phyloP scores from a whole-genome alignment of 306 rosid genomes.

The Prinsepia uniflora region DNA sequence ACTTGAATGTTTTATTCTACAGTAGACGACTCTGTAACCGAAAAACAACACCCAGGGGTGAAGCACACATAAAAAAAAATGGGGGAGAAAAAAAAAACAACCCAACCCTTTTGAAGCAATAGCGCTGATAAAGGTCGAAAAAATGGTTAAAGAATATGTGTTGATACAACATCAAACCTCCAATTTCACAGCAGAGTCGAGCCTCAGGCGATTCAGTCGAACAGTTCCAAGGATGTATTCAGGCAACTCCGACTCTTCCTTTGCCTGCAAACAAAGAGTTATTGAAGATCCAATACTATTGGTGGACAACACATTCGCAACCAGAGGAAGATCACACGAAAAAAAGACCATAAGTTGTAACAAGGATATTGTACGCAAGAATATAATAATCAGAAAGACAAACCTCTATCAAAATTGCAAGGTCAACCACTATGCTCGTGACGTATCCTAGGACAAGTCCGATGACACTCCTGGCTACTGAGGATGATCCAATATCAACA shows the following conservation, averaged over 20 bases:
- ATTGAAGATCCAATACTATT: neutral
- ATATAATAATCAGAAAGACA: constrained; percentile 18
- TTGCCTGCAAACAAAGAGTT: constrained; percentile 48
- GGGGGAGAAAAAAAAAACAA: neutral
- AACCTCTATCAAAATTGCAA: constrained; percentile 90
- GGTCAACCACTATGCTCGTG: constrained; percentile 92
- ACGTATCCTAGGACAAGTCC: constrained; percentile 94
- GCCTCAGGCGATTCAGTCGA: constrained; percentile 63
- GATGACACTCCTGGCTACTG: constrained; percentile 85
- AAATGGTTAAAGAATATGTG: neutral
- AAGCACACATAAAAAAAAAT: neutral
- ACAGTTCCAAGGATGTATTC: constrained; percentile 91
- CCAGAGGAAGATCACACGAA: constrained; percentile 5
- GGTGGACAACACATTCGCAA: neutral
- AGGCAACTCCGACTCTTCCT: constrained; percentile 71
- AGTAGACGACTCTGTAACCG: neutral
- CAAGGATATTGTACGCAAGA: constrained; percentile 1
- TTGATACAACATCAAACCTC: constrained; percentile 34
- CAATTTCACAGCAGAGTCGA: constrained; percentile 56
- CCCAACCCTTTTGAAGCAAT: neutral
- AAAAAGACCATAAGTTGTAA: constrained; percentile 10
- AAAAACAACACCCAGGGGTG: neutral
- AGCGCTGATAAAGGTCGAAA: neutral
- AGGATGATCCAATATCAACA: constrained; percentile 95
- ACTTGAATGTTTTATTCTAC: neutral